These are phyloP conservation scores for Erysiphe pulchra DNA, from an alignment of 2,329 filamentous ascomycete genomes.

Conservation along the genomic window DNA sequence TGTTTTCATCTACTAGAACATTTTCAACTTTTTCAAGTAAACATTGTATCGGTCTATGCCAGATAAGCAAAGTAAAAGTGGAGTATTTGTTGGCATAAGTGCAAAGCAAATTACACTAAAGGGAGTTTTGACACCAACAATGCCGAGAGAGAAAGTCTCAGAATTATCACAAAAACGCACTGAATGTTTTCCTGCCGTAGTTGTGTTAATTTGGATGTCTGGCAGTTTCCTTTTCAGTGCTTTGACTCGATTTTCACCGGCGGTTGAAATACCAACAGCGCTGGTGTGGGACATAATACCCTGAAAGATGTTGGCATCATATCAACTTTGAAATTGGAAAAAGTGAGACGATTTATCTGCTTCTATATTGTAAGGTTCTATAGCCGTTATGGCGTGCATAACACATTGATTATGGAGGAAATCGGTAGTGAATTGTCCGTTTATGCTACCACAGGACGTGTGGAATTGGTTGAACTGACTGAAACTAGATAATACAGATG, in stretches of 20 bases:
- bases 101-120: not conserved
- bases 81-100: not conserved
- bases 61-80: not conserved
- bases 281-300: not conserved
- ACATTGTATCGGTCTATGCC: not conserved
- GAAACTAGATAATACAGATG: not conserved
- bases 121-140: not conserved
- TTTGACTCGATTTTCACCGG: not conserved
- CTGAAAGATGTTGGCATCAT: not conserved
- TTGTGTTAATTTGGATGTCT: not conserved
- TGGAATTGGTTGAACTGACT: slow-evolving; percentile 3
- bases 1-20: not conserved
- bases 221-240: not conserved
- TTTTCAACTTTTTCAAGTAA: not conserved
- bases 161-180: not conserved
- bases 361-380: not conserved
- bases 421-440: not conserved
- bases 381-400: not conserved
- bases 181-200: not conserved
- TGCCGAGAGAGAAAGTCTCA: not conserved
- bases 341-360: not conserved
- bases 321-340: not conserved
- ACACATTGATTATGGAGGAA: not conserved
- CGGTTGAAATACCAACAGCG: not conserved
- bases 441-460: not conserved